A percentile compares a stretch with the other conserved stretches of the same genome.
Conservation (phyloP, 176 grass and related monocot genomes). For the Aegilops sharonensis region DNA sequence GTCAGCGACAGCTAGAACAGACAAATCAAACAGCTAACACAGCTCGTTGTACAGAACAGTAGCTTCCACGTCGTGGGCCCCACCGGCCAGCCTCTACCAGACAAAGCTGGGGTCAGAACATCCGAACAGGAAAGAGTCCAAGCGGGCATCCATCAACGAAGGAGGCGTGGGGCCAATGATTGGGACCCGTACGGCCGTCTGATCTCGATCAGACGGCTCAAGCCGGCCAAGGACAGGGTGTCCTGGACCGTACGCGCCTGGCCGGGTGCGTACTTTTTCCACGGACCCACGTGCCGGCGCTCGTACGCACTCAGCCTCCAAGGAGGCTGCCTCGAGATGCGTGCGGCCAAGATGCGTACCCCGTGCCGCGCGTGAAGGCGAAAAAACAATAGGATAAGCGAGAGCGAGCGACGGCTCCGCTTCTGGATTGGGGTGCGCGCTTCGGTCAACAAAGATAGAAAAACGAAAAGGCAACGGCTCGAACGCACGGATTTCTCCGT, state of each 20-base stretch:
- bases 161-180: slow-evolving; percentile 38
- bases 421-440: neutral
- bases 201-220: slow-evolving; percentile 43
- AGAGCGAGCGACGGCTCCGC: neutral
- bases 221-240: neutral
- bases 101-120: neutral
- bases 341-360: neutral
- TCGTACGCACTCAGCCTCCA: neutral
- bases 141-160: neutral
- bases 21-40: neutral
- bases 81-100: neutral
- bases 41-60: neutral
- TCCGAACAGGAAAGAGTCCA: slow-evolving; percentile 1
- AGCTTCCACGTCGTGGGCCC: neutral
- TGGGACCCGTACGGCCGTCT: slow-evolving; percentile 28
- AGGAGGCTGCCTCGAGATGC: slow-evolving; percentile 8
- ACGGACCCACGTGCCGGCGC: neutral
- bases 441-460: slow-evolving; percentile 13
- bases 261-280: neutral
- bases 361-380: neutral
- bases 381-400: neutral
- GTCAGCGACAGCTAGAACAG: neutral
- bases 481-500: slow-evolving; percentile 37
- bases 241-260: slow-evolving; percentile 4
- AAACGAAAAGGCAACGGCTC: neutral